These are phyloP conservation scores for Coelastrella sp. DNA, from an alignment of 139 green algal genomes.

Conservation along the genomic window DNA sequence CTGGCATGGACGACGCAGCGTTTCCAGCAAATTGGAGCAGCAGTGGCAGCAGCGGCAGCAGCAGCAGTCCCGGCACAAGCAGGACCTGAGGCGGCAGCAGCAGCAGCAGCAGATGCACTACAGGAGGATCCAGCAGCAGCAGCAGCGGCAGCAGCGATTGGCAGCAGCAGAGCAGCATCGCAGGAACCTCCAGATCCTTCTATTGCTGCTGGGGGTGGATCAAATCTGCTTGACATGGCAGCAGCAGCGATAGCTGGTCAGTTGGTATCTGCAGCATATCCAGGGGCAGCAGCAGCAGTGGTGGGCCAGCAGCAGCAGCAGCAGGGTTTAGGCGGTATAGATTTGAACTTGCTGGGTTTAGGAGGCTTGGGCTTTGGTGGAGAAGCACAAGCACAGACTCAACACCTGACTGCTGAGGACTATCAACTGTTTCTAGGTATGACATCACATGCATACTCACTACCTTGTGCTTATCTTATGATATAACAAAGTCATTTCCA, in stretches of 20 bases:
- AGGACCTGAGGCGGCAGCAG: constrained; percentile 15
- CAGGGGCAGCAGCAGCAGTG: neutral
- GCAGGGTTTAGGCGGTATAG: neutral
- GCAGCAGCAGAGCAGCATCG: constrained; percentile 8
- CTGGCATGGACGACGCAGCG: constrained; percentile 26
- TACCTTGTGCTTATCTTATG: too few relatives aligned
- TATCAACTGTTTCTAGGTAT: constrained; percentile 20
- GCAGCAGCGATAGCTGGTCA: constrained; percentile 34
- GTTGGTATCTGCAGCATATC: neutral
- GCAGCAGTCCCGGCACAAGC: constrained; percentile 1
- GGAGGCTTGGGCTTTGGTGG: constrained; percentile 25
- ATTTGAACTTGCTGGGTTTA: constrained; percentile 35
- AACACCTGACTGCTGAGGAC: constrained; percentile 19
- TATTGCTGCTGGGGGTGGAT: neutral
- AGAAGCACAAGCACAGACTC: neutral
- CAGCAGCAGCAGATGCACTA: constrained; percentile 13
- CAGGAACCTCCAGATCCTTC: neutral
- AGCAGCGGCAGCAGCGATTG: constrained; percentile 1
- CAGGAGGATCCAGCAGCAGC: constrained; percentile 1
- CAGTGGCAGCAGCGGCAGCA: constrained; percentile 32
- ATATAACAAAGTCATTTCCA: too few relatives aligned
- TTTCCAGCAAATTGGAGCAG: constrained; percentile 42
- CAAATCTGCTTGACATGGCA: neutral
- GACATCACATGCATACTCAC: too few relatives aligned
- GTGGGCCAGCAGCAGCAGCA: neutral